Evolutionary conservation across 441 rosid species (phyloP), one percentile per base, ranked within the genome.

Genomic region (Erodium texanum): DNA sequence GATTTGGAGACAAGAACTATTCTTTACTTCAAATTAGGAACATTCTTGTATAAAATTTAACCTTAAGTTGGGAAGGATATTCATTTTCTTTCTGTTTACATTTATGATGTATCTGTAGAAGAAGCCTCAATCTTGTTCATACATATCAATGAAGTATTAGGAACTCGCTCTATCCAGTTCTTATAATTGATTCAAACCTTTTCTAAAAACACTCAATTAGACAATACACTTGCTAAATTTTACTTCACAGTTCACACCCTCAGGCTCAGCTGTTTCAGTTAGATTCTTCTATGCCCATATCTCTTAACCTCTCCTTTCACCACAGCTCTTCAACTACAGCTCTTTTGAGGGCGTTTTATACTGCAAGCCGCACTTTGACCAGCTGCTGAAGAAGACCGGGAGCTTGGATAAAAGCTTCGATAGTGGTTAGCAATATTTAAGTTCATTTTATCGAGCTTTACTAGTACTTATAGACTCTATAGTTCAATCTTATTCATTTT

Each of bases 331-430:
- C 64, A 86, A 86, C 71, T 88, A 81, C 67, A 77, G 80, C 78
- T 88, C 91, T 68, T 88, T 84, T 67, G 91, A 88, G 73, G 94
- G 94, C 1, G 91, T 88, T 69, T 78, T 86, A 67, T 88, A 84
- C 66, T 88, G 94, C 83, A 88, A 86, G 82, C 94, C 94, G 58
- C 94, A 88, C 83, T 86, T 86, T 66, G 89, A 86, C 77, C 94
- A 88, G 70, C 78, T 88, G 16, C 82, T 88, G 66, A 88, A 84
- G 82, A 84, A 68, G 88, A 88, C 91, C 8, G 94, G 94, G 64
- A 84, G 94, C 82, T 77, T 88, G 76, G 88, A 88, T 74, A 82
- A 84, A 76, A 84, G 90, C 74, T 88, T 86, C 62, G 84, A 88
- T 83, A 90, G 87, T 88, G 41, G 68, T 64, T 24, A 27, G 18